Evolutionary conservation across 139 green algal species (phyloP).

Genomic region (Ulvella scutata): DNA sequence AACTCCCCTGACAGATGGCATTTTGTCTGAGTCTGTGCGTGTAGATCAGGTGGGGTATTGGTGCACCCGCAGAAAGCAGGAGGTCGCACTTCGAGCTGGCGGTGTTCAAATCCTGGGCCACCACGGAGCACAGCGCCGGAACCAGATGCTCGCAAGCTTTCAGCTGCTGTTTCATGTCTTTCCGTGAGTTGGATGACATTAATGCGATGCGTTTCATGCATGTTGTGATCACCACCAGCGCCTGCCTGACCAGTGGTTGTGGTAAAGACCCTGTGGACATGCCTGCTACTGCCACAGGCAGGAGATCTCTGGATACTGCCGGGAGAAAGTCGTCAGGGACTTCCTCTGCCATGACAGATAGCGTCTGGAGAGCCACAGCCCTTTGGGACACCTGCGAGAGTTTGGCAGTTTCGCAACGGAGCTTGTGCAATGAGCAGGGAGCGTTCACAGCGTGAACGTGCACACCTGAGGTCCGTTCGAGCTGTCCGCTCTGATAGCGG

Average conservation of each 20-base stretch:
- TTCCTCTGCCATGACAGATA: background rate
- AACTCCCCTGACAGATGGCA: too few species aligned
- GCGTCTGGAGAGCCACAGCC: background rate
- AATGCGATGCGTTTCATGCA: background rate
- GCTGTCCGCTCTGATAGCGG: slow-evolving; percentile 1
- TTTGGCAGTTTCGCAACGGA: too few species aligned
- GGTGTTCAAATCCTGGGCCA: background rate
- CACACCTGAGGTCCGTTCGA: too few species aligned
- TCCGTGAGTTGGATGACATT: background rate
- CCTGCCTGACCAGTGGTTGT: background rate
- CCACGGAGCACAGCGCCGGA: background rate
- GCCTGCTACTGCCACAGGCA: background rate
- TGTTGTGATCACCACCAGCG: background rate
- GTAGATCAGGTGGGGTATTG: background rate
- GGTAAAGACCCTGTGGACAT: background rate
- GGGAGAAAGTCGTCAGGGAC: background rate
- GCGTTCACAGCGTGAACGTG: too few species aligned
- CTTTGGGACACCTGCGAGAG: too few species aligned
- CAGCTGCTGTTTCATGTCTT: slow-evolving; percentile 1
- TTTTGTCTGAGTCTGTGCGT: too few species aligned
- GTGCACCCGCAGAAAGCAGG: background rate
- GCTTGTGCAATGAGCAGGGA: too few species aligned
- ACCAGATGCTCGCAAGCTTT: background rate
- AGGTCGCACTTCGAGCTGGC: background rate
- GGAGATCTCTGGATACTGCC: background rate